Percentiles rank a stretch among this genome's conserved stretches.
phyloP scores from a whole-genome alignment of 345 rosid species.

The Adansonia digitata region DNA sequence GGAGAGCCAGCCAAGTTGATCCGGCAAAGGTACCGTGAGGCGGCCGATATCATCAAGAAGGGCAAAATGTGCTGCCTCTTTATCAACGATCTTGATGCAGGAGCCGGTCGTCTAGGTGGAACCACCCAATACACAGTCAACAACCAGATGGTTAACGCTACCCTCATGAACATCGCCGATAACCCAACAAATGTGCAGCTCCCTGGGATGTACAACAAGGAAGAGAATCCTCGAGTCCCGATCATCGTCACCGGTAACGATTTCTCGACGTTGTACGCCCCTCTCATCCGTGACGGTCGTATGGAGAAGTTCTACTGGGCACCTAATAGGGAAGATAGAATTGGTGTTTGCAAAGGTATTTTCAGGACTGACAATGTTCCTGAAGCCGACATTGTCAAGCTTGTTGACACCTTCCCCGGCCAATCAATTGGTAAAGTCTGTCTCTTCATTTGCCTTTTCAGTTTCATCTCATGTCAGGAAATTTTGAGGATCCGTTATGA shows the following conservation, averaged over 20 bases:
- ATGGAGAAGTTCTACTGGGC: slow-evolving; percentile 99
- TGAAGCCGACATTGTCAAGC: slow-evolving; percentile 47
- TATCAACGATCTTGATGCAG: slow-evolving; percentile 98
- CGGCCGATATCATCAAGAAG: slow-evolving; percentile 84
- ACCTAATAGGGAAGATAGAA: slow-evolving; percentile 84
- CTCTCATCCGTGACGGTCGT: slow-evolving; percentile 98
- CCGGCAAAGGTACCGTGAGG: slow-evolving; percentile 97
- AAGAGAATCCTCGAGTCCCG: slow-evolving; percentile 91
- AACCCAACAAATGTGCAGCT: slow-evolving; percentile 90
- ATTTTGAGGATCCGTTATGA: no score
- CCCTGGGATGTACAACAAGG: slow-evolving; percentile 99
- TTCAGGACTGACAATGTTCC: slow-evolving; percentile 61
- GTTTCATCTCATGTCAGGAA: no score
- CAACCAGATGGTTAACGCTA: slow-evolving; percentile 99
- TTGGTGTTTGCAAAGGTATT: slow-evolving; percentile 87
- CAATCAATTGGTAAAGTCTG: slow-evolving; percentile 89
- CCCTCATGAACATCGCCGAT: slow-evolving; percentile 99
- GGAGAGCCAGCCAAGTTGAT: slow-evolving; percentile 92
- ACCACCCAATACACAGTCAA: slow-evolving; percentile 95
- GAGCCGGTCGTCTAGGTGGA: slow-evolving; percentile 93
- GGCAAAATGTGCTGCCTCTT: slow-evolving; percentile 94
- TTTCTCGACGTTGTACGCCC: slow-evolving; percentile 92
- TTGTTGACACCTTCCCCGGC: slow-evolving; percentile 92
- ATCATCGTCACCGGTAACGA: slow-evolving; percentile 96
- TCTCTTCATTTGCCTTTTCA: no score